Evolutionary conservation across 2,329 filamentous ascomycete genomes (phyloP), one percentile per base, ranked within the genome.

Genomic region (Pyricularia pennisetigena): DNA sequence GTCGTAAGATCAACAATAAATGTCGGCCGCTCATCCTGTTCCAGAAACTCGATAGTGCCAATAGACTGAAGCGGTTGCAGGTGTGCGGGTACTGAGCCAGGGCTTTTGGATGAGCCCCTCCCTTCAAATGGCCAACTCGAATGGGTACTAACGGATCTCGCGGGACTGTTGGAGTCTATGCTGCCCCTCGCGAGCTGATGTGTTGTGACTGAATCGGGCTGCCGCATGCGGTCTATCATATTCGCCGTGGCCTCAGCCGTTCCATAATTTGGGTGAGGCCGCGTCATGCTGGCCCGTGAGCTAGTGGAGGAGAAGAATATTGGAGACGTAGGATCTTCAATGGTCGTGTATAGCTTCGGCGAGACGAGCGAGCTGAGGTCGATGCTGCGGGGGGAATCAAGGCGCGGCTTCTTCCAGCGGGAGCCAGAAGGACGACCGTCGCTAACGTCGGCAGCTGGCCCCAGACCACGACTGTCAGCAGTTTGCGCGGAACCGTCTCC

Each of bases 21-120:
- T 0, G 90, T 91, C 2, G 91, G 92, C 64, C 92, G 82, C 66
- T 90, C 86, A 75, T 95, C 92, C 71, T 90, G 86, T 74, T 94
- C 91, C 59, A 95, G 77, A 57, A 94, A 79, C 75, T 94, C 92
- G 24, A 89, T 78, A 10, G 92, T 83, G 28, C 90, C 88, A 67
- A 93, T 82, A 29, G 85, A 84, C 61, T 86, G 85, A 4, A 94
- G 80, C 66, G 87, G 79, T 67, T 87, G 82, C 63, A 86, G 71
- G 5, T 82, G 81, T 1, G 85, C 81, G 0, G 80, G 76, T 68
- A 81, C 78, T 6, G 79, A 77, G 70, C 80, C 79, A 75, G 30
- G 81, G 80, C 16, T 83, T 77, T 23, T 41, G 20, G 30, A 54
- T n/a, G 80, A 76, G 14, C 81, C 82, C n/a, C 82, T 79, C 49